Percentiles rank a stretch among this genome's conserved stretches.
phyloP scores from a whole-genome alignment of 2,329 filamentous ascomycete genomes.

The Clonostachys chloroleuca region DNA sequence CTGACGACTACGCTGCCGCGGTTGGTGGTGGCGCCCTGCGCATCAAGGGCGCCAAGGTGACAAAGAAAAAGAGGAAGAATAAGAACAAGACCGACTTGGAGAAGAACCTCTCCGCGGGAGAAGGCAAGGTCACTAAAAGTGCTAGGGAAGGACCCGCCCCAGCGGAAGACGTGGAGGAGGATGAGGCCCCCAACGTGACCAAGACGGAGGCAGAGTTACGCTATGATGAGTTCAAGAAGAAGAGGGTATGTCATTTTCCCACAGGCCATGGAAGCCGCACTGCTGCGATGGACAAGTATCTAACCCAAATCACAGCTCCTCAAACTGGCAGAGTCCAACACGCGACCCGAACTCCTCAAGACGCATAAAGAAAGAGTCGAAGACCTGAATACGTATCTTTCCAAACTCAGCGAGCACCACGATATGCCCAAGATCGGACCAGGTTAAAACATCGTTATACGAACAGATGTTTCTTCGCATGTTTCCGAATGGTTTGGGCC shows the following conservation, averaged over 20 bases:
- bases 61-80: constrained; percentile 64
- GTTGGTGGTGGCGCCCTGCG: constrained; percentile 73
- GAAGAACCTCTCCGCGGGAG: constrained; percentile 32
- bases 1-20: constrained; percentile 67
- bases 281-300: neutral
- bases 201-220: constrained; percentile 85
- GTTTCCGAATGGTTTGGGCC: too few species aligned
- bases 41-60: constrained; percentile 71
- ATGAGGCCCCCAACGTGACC: constrained; percentile 19
- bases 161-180: constrained; percentile 19
- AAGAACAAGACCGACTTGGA: constrained; percentile 43
- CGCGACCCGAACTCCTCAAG: constrained; percentile 72
- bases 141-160: constrained; percentile 15
- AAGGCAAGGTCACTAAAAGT: constrained; percentile 15
- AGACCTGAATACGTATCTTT: constrained; percentile 90
- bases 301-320: constrained; percentile 29
- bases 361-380: constrained; percentile 97
- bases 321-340: constrained; percentile 64
- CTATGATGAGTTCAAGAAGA: constrained; percentile 76
- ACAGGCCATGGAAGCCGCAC: neutral
- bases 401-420: constrained; percentile 90
- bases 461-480: too few species aligned
- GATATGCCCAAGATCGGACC: constrained; percentile 79
- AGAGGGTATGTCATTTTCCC: constrained; percentile 56
- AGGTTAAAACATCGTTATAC: constrained; percentile 29